Evolutionary conservation across 139 green algal genomes (phyloP), one percentile per base, ranked within the genome.

Genomic region (Nannochloris sp.): DNA sequence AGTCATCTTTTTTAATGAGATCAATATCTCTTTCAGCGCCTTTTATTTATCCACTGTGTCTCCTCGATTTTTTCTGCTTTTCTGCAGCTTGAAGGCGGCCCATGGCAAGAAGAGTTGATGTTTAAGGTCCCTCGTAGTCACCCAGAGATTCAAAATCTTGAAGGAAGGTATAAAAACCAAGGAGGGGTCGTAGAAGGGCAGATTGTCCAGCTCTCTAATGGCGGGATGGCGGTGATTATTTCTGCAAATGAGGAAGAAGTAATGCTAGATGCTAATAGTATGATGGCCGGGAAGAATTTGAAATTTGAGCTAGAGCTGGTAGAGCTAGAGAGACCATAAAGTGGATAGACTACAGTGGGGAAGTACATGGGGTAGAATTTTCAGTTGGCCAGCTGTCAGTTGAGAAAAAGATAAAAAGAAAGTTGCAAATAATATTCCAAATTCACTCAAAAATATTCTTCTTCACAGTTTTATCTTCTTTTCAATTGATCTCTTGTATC

Each of bases 211-310:
- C 82, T 95, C 56, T 70, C 81, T 32, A 95, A 95, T 58, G 71
- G 73, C 38, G 66, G 64, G 23, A 84, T 87, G 68, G 88, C 88
- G 1, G 60, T 90, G 45, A 70, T 92, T 6, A 35, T 91, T 8
- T 64, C 83, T 35, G 32, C 81, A 7, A 45, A 54, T 15, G 75
- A 82, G 19, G 61, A 70, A 14, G 23, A 36, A 6, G 82, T 95
- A 6, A 73, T 80, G 68, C 71, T 95, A 55, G 87, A 95, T 37
- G 86, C 86, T 44, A 95, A 95, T 83, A 89, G 79, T 64, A 89
- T 90, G 81, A 72, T 93, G 73, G 83, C 84, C 2, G 87, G 87
- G 15, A 89, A 91, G 70, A 73, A 32, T 25, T 69, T 93, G 10
- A 47, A 67, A 6, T 92, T 93, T 53, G 78, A 91, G 60, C 57